These are phyloP conservation scores for Barnettozyma hawaiiensis DNA, from an alignment of 1,139 yeast genomes.

Conservation along the genomic window DNA sequence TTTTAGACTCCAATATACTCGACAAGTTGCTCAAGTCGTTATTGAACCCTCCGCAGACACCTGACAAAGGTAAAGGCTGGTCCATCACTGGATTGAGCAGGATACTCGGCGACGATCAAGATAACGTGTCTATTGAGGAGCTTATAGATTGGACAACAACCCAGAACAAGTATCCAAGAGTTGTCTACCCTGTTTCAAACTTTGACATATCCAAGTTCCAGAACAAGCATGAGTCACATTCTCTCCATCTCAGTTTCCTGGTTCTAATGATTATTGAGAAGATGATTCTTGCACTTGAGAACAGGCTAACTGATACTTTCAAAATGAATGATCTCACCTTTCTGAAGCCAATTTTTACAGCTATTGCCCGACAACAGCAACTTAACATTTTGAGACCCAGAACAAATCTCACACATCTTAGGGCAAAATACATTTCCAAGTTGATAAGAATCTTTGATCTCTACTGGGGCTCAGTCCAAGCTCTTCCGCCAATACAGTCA, in stretches of 20 bases:
- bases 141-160: slow-evolving; percentile 24
- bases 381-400: slow-evolving; percentile 43
- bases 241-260: slow-evolving; percentile 35
- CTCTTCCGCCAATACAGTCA: slow-evolving; percentile 1
- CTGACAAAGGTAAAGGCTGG: slow-evolving; percentile 12
- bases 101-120: slow-evolving; percentile 45
- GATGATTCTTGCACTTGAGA: slow-evolving; percentile 29
- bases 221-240: slow-evolving; percentile 40
- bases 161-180: slow-evolving; percentile 13
- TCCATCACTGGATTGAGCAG: slow-evolving; percentile 44
- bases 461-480: slow-evolving; percentile 20
- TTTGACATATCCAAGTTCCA: slow-evolving; percentile 12
- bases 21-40: slow-evolving; percentile 6
- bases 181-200: slow-evolving; percentile 14
- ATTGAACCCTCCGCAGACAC: background rate
- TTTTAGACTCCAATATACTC: slow-evolving; percentile 18
- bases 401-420: slow-evolving; percentile 34
- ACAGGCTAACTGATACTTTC: slow-evolving; percentile 30
- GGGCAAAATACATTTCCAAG: slow-evolving; percentile 40
- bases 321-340: slow-evolving; percentile 30
- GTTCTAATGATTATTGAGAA: slow-evolving; percentile 44
- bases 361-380: slow-evolving; percentile 50
- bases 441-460: slow-evolving; percentile 22
- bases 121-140: slow-evolving; percentile 11
- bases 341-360: slow-evolving; percentile 40